Evolutionary conservation across 148 eudicot genomes (phyloP), one percentile per base, ranked within the genome.

Genomic region (Rheum nobile): DNA sequence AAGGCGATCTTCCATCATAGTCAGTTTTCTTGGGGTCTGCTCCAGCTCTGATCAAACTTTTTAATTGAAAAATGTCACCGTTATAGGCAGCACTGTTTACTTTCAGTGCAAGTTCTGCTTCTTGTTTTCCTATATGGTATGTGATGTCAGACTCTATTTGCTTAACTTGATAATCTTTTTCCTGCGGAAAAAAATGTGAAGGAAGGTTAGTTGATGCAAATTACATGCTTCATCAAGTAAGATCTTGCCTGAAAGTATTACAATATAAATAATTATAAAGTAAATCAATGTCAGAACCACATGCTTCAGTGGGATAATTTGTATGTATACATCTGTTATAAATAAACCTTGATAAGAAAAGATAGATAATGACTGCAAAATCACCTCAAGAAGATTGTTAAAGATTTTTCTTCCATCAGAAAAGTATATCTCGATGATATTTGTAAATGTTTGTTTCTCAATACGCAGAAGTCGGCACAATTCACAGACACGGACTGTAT

Each of bases 61-160:
- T 95, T 14, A 95, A 84, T 73, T 92, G 97, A 84, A 83, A 77
- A 32, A 92, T 71, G 76, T 95, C 97, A 12, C 96, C 97, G 70
- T 86, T 77, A 79, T 78, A 88, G 77, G 96, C 96, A 72, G 94
- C 87, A 82, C 78, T 86, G 72, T 92, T 95, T 61, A 95, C 97
- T 81, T 82, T 90, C 52, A 89, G 79, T 75, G 99, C 97, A 87
- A 95, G 96, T 81, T 92, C 99, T 34, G 99, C 91, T 77, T 95
- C 99, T 78, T 92, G 94, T 78, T 86, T 88, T 39, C 77, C 92
- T 41, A 95, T 86, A 78, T 88, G 99, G 79, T 87, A 83, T 31
- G 86, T 78, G 68, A 95, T 90, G 78, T 95, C 96, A 9, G 93
- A 78, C 83, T 90, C 96, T 61, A 89, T 77, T 79, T 86, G 89